These are phyloP conservation scores for Fraxinus pennsylvanica DNA, from an alignment of 257 asterid genomes.

Conservation along the genomic window DNA sequence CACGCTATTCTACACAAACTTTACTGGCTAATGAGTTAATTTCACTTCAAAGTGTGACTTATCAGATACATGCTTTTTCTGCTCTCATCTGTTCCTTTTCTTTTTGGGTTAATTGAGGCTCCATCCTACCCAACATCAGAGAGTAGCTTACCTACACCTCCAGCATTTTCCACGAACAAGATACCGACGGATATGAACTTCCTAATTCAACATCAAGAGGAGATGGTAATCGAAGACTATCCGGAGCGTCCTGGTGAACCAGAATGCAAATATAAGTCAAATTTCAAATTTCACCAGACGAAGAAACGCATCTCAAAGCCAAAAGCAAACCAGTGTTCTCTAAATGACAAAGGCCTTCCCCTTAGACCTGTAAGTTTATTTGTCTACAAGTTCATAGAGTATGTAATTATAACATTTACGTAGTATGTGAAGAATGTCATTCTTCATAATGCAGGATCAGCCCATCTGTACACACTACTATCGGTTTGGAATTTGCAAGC, in stretches of 20 bases:
- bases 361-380: slow-evolving; percentile 80
- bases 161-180: slow-evolving; percentile 70
- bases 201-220: slow-evolving; percentile 46
- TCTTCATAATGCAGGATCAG: slow-evolving; percentile 60
- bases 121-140: slow-evolving; percentile 59
- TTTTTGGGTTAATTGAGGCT: slow-evolving; percentile 48
- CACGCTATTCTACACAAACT: too few species aligned
- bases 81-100: slow-evolving; percentile 29
- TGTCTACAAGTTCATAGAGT: not conserved
- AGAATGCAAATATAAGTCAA: slow-evolving; percentile 78
- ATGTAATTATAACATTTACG: too few species aligned
- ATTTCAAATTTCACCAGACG: slow-evolving; percentile 89
- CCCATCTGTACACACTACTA: slow-evolving; percentile 72
- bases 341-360: slow-evolving; percentile 88
- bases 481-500: slow-evolving; percentile 90
- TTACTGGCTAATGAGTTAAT: too few species aligned
- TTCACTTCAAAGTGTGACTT: not conserved
- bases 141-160: slow-evolving; percentile 83
- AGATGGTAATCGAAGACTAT: slow-evolving; percentile 53
- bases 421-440: too few species aligned
- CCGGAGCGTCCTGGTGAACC: slow-evolving; percentile 93
- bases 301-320: slow-evolving; percentile 43
- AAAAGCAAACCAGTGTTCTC: slow-evolving; percentile 36
- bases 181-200: slow-evolving; percentile 47
- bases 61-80: not conserved